Base-by-base conservation (phyloP, 139 green algal species). In the Asterochloris erici region DNA sequence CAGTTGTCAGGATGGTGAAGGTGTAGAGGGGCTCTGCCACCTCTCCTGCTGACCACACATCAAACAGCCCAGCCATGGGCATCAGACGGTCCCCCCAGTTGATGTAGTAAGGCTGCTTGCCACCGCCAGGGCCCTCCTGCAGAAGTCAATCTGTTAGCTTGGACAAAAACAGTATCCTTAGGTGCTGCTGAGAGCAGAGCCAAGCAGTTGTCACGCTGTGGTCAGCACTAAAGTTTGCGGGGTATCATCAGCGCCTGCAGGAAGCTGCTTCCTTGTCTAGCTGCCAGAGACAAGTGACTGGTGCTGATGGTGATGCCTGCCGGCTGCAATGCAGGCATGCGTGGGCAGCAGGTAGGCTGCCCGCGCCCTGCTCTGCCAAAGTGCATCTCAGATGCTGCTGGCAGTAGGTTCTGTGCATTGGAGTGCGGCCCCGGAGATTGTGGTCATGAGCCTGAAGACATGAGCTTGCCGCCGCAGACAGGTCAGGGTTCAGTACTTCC, bases 91-190 rank as follows among this genome's bases (percentile, higher is more conserved):
- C 79, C 14, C 71, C 78, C 61, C 87, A 79, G 79, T 91, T 81
- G 24, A 96, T 84, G 83, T 93, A 93, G 85, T 92, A 96, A 0
- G 92, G 93, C 86, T 97, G 93, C 88, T 95, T 96, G 38, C 38
- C 38, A 54, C 38, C 38, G 24, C 63, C 63, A 17, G 81, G 83
- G 78, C 84, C 84, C 60, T 89, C 85, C 86, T 89, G 82, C 64
- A 80, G 0, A 61, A 38, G 12, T 14, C 14, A n/a, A n/a, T n/a
- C 64, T 24, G 64, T 24, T 16, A 70, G 64, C 14, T 16, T 70
- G 14, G 64, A 16, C 16, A 14, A 70, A 70, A 70, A 16, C 64
- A 24, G 64, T n/a, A n/a, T 54, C 4, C 38, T 10, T 6, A 54
- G 38, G 6, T 54, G 6, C 38, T 54, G 4, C 38, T 54, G 38